Evolutionary conservation across 345 rosid genomes (phyloP).

Genomic region (Corymbia maculata): DNA sequence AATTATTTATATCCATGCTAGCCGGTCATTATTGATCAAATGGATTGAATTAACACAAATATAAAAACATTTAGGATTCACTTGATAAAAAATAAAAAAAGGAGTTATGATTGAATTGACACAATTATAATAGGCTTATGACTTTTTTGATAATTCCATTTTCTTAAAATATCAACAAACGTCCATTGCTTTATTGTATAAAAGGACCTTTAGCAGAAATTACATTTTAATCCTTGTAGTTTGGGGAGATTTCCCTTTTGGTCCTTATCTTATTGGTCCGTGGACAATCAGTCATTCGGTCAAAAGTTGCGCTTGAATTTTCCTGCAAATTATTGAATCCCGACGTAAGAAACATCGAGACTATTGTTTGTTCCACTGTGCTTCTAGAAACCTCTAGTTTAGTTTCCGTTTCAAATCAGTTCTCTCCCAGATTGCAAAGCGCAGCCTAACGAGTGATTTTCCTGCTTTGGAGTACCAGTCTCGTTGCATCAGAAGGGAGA

Average conservation of each 20-base stretch:
- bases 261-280: not conserved
- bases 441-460: not conserved
- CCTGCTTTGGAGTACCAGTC: not conserved
- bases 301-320: not conserved
- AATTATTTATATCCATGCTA: too few species aligned
- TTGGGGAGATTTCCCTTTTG: not conserved
- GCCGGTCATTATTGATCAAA: too few species aligned
- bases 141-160: too few species aligned
- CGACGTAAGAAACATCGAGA: not conserved
- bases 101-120: accelerated
- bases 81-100: too few species aligned
- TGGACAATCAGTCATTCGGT: not conserved
- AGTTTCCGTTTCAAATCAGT: not conserved
- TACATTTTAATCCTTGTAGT: not conserved
- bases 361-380: not conserved
- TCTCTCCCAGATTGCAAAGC: not conserved
- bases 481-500: not conserved
- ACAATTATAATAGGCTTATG: too few species aligned
- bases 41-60: too few species aligned
- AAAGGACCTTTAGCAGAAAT: not conserved
- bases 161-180: not conserved
- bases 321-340: not conserved
- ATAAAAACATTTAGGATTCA: not conserved
- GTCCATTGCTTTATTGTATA: not conserved
- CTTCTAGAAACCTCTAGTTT: not conserved